Evolutionary conservation across 2,329 filamentous ascomycete genomes (phyloP).

Genomic region (Ceratocystis ficicola): DNA sequence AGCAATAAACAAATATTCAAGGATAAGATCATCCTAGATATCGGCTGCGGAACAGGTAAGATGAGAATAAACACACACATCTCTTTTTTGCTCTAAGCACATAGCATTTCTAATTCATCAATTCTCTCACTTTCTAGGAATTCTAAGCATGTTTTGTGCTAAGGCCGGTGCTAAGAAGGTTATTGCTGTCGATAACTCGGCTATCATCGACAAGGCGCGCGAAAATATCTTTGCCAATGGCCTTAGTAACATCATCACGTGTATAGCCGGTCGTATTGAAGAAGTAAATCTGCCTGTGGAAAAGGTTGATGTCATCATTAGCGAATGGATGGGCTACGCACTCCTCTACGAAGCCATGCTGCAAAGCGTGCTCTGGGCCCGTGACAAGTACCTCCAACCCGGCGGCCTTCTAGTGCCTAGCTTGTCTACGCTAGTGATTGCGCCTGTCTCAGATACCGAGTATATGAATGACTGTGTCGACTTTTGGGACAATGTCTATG

Average conservation of each 20-base stretch:
- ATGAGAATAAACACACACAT: not conserved
- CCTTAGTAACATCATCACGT: constrained; percentile 61
- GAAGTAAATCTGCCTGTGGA: constrained; percentile 67
- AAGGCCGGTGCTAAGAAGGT: constrained; percentile 77
- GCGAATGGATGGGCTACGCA: constrained; percentile 96
- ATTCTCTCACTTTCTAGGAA: constrained; percentile 39
- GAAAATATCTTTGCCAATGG: constrained; percentile 76
- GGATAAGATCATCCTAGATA: constrained; percentile 77
- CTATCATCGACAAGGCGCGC: constrained; percentile 74
- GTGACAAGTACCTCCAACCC: constrained; percentile 71
- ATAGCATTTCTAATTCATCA: not conserved
- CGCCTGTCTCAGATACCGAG: constrained; percentile 65
- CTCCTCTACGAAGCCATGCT: constrained; percentile 94
- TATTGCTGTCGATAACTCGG: constrained; percentile 83
- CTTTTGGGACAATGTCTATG: constrained; percentile 89
- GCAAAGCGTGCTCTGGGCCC: constrained; percentile 76
- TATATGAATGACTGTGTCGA: constrained; percentile 65
- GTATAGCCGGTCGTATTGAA: constrained; percentile 75
- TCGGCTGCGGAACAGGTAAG: constrained; percentile 63
- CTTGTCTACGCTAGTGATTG: constrained; percentile 70
- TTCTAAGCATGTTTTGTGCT: constrained; percentile 88
- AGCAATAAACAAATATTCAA: constrained; percentile 77
- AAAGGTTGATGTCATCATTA: constrained; percentile 86
- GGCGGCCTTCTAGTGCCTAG: constrained; percentile 78
- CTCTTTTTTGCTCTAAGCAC: not conserved